phyloP scores from a whole-genome alignment of 768 basidiomycete species.

The Leccinum boreale region DNA sequence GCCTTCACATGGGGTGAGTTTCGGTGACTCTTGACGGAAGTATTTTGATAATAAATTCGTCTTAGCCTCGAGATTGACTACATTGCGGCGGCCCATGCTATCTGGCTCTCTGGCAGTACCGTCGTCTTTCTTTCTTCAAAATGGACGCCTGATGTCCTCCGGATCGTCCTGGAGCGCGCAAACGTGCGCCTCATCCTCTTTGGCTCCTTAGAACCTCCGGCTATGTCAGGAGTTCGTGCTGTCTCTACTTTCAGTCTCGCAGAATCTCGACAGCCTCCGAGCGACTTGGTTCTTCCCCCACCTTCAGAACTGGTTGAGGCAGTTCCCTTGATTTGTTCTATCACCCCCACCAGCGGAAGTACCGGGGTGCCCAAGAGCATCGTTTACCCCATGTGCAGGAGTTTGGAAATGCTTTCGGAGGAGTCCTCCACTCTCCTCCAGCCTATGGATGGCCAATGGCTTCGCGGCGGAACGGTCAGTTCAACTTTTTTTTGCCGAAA shows the following conservation, averaged over 20 bases:
- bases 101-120: conserved; percentile 27
- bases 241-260: conserved; percentile 21
- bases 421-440: conserved; percentile 28
- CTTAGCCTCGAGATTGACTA: conserved; percentile 29
- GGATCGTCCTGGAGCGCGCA: conserved; percentile 21
- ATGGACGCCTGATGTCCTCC: conserved; percentile 28
- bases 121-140: conserved; percentile 29
- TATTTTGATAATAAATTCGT: background rate
- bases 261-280: conserved; percentile 6
- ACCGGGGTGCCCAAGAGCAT: conserved; percentile 33
- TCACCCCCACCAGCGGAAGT: conserved; percentile 29
- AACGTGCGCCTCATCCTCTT: conserved; percentile 22
- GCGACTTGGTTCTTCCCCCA: conserved; percentile 11
- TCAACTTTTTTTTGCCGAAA: background rate
- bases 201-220: conserved; percentile 14
- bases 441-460: conserved; percentile 31
- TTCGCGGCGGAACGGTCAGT: conserved; percentile 31
- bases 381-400: conserved; percentile 28
- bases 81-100: conserved; percentile 29
- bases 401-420: conserved; percentile 23
- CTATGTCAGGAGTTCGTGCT: conserved; percentile 6
- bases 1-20: conserved; percentile 26
- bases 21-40: background rate
- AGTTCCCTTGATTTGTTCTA: conserved; percentile 25
- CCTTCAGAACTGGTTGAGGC: conserved; percentile 17